Conservation (phyloP, 768 basidiomycete genomes). For the Rhodotorula taiwanensis region DNA sequence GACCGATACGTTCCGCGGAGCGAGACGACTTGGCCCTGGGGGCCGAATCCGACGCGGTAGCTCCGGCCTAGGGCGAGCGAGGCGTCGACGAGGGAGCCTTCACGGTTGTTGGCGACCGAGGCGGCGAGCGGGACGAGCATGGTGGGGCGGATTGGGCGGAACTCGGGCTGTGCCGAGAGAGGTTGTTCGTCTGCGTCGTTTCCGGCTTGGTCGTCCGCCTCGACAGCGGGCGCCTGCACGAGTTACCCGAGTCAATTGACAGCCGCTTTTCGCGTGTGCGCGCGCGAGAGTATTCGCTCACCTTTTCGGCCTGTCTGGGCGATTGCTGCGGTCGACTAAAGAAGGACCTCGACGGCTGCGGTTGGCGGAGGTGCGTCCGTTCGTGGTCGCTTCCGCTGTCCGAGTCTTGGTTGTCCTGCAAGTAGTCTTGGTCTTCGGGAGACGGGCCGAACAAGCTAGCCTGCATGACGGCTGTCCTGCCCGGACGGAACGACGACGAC, state of each 20-base stretch:
- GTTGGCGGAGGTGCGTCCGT: neutral
- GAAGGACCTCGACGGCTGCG: slow-evolving; percentile 10
- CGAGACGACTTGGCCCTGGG: slow-evolving; percentile 60
- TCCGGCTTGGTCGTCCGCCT: neutral
- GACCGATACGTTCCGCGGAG: slow-evolving; percentile 5
- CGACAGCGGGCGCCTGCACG: neutral
- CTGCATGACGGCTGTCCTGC: slow-evolving; percentile 89
- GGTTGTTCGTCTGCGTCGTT: neutral
- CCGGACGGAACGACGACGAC: slow-evolving; percentile 44
- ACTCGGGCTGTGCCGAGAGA: slow-evolving; percentile 15
- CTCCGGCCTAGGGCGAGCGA: slow-evolving; percentile 78
- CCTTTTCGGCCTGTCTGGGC: too few species aligned
- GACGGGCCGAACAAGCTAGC: slow-evolving; percentile 59
- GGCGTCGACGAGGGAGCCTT: slow-evolving; percentile 66
- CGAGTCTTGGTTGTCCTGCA: neutral
- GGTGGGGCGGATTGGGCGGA: slow-evolving; percentile 30
- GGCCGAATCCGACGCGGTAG: slow-evolving; percentile 86
- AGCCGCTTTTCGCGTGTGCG: too few species aligned
- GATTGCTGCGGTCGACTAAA: too few species aligned
- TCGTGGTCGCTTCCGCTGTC: neutral
- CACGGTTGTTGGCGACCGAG: slow-evolving; percentile 60
- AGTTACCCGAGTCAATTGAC: too few species aligned
- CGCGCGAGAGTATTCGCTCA: too few species aligned
- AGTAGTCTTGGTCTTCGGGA: neutral
- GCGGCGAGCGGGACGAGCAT: slow-evolving; percentile 40